Percentiles rank a stretch among this genome's conserved stretches.
These are phyloP conservation scores for Nothopassalora personata DNA, from an alignment of 2,329 filamentous ascomycete species.

Conservation along the genomic window DNA sequence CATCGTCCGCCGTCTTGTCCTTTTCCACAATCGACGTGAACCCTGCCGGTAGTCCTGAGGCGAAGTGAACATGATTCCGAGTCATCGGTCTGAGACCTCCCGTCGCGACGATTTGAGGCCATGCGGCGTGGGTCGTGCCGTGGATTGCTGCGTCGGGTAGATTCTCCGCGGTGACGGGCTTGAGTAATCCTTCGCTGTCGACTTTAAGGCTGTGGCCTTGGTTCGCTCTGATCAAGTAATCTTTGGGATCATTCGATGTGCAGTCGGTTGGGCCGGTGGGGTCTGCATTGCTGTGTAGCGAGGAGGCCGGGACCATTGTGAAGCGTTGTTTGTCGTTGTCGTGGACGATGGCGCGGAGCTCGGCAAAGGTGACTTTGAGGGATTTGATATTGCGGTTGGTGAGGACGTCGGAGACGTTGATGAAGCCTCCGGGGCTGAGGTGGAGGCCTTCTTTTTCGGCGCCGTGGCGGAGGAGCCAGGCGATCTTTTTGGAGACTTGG, in stretches of 20 bases:
- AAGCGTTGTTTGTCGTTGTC: constrained; percentile 90
- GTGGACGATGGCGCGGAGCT: constrained; percentile 64
- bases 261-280: constrained; percentile 18
- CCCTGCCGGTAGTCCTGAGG: constrained; percentile 59
- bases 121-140: constrained; percentile 80
- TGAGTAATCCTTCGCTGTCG: constrained; percentile 65
- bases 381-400: constrained; percentile 57
- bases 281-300: constrained; percentile 13
- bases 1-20: neutral
- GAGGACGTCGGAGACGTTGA: constrained; percentile 55
- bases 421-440: constrained; percentile 56
- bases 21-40: constrained; percentile 36
- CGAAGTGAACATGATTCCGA: constrained; percentile 86
- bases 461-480: constrained; percentile 56
- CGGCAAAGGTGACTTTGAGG: constrained; percentile 67
- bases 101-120: constrained; percentile 65
- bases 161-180: constrained; percentile 52
- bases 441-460: constrained; percentile 56
- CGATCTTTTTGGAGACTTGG: constrained; percentile 32
- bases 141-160: constrained; percentile 60
- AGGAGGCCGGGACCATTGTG: constrained; percentile 57
- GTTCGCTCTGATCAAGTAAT: constrained; percentile 88
- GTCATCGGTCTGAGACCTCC: constrained; percentile 79
- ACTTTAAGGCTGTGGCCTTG: constrained; percentile 85
- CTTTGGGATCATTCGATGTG: constrained; percentile 46